Conservation (phyloP, 140 eudicot species). For the Flaveria floridana region DNA sequence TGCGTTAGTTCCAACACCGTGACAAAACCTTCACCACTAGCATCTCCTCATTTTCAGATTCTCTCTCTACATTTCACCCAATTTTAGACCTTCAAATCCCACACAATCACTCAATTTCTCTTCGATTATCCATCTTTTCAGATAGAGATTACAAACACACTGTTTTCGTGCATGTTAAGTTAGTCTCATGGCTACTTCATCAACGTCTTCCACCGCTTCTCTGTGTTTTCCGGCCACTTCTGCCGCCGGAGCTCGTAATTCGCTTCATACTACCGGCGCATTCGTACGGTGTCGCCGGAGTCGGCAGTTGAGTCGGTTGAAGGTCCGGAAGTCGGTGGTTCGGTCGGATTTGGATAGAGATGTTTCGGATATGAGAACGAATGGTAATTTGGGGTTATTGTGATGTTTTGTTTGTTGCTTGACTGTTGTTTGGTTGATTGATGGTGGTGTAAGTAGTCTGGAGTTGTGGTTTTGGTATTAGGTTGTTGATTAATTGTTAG, state of each 20-base stretch:
- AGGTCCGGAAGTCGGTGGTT: constrained; percentile 36
- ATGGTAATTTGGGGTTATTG: constrained; percentile 46
- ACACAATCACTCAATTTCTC: constrained; percentile 7
- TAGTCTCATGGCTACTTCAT: constrained; percentile 45
- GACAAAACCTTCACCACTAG: constrained; percentile 44
- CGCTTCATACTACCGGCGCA: constrained; percentile 32
- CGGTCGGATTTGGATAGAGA: constrained; percentile 79
- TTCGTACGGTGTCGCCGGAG: constrained; percentile 34
- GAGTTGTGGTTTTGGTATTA: constrained; percentile 13
- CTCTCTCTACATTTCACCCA: constrained; percentile 19
- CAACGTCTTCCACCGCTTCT: constrained; percentile 50
- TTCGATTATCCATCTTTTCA: constrained; percentile 13
- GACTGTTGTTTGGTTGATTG: not conserved
- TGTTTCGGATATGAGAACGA: constrained; percentile 85
- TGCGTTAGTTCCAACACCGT: constrained; percentile 41
- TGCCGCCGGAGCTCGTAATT: constrained; percentile 40
- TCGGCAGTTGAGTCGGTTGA: constrained; percentile 33
- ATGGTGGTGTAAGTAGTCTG: not conserved
- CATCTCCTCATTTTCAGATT: constrained; percentile 46
- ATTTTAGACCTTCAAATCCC: constrained; percentile 14
- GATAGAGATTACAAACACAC: not conserved
- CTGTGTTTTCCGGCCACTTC: constrained; percentile 55
- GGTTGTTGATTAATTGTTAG: constrained; percentile 2
- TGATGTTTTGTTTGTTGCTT: not conserved
- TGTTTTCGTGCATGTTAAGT: not conserved